Base-by-base conservation (phyloP, 768 basidiomycete species). In the Gelatoporia subvermispora region DNA sequence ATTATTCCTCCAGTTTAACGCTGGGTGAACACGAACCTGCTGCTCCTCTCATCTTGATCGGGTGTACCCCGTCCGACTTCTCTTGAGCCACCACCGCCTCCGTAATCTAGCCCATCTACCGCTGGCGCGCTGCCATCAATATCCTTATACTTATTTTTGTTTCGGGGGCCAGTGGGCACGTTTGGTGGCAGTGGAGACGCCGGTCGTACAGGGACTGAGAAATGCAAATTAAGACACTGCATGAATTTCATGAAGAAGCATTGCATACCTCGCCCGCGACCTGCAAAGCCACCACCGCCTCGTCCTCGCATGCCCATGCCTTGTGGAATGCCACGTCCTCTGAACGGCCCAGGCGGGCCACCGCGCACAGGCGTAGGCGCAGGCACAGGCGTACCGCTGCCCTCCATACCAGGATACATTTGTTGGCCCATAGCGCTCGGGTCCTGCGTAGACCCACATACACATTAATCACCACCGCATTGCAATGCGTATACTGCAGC, bases 131-230 rank as follows among this genome's bases (percentile, higher is more conserved):
- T 88, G 15, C 81, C 82, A 60, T 92, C 89, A 36, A 88, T 76
- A 64, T 93, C 90, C 72, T 91, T 92, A 70, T 93, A 92, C 62
- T 89, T 89, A 61, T 88, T 88, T 65, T 88, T 86, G 63, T 91
- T 91, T 38, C 90, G 75, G 11, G 90, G 90, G 1, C 90, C 90
- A 0, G 90, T 93, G 1, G 90, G 90, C 17, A 93, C 90, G 50
- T 84, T 84, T 13, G 90, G 88, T 1, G 90, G 90, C 1, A 93
- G 74, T 16, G 90, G 90, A 0, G 90, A 92, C 5, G 88, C 85
- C 3, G 90, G 84, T 50, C 89, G 78, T 31, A 81, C 81, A 35
- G 85, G 81, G 7, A 74, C 72, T 47, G 73, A 31, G 5, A 31
- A 13, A 31, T 13, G 28, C 35, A 43, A 20, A 11, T 39, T 36